A percentile compares a stretch with the other conserved stretches of the same genome.
Conservation (phyloP, 176 grass and related monocot genomes). For the Carex scoparia region DNA sequence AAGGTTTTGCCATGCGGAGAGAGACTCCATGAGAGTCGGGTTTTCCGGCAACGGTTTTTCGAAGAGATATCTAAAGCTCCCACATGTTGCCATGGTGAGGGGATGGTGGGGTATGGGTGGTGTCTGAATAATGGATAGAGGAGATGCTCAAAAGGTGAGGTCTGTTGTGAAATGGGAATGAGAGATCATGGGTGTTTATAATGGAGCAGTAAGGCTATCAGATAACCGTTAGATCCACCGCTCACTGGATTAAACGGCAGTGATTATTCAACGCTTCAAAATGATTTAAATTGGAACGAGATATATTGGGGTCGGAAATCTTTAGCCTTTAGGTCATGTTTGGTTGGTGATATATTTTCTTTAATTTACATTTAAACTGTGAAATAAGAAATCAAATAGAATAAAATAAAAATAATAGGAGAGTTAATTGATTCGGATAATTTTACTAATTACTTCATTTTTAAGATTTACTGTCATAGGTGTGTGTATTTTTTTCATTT, state of each 20-base stretch:
- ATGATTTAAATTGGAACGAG: neutral
- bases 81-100: conserved; percentile 52
- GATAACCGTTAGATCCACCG: neutral
- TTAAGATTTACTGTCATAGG: no score
- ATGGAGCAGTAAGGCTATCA: neutral
- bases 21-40: conserved; percentile 81
- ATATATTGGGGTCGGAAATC: no score
- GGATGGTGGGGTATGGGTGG: neutral
- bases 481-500: no score
- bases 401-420: no score
- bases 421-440: no score
- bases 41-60: conserved; percentile 88
- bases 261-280: neutral
- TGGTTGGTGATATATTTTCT: no score
- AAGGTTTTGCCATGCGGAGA: conserved; percentile 59
- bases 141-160: neutral
- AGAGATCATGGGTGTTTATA: conserved; percentile 11
- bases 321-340: no score
- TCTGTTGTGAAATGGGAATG: neutral
- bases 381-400: no score
- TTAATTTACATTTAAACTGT: no score
- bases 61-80: conserved; percentile 68
- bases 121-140: neutral
- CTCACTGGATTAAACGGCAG: neutral
- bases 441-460: no score